Percentiles rank a stretch among this genome's conserved stretches.
These are phyloP conservation scores for Phytophthora agathidicida DNA, from an alignment of 352 stramenopile species.

Conservation along the genomic window DNA sequence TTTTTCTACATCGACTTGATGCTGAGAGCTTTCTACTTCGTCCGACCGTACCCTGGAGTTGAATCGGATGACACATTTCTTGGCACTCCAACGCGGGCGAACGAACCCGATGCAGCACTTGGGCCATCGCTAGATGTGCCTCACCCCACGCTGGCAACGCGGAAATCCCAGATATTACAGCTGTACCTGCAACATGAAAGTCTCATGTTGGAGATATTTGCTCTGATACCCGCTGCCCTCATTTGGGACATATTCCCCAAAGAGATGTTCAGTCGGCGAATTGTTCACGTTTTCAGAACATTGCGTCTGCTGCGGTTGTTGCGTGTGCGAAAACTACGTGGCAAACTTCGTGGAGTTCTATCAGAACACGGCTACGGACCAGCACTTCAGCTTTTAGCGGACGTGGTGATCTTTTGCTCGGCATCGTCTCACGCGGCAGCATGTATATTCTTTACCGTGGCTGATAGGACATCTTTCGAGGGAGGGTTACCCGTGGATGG, in stretches of 20 bases:
- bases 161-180: constrained; percentile 29
- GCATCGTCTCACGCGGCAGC: constrained; percentile 50
- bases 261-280: constrained; percentile 32
- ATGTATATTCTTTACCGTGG: constrained; percentile 65
- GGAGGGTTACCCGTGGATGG: constrained; percentile 48
- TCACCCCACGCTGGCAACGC: constrained; percentile 11
- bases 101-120: not conserved
- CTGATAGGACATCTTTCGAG: constrained; percentile 47
- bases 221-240: constrained; percentile 45
- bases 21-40: constrained; percentile 53
- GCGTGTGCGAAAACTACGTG: constrained; percentile 47
- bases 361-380: constrained; percentile 48
- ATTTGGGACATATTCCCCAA: constrained; percentile 70
- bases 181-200: constrained; percentile 52
- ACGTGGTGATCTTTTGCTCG: constrained; percentile 54
- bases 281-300: constrained; percentile 38
- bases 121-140: constrained; percentile 8
- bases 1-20: constrained; percentile 68
- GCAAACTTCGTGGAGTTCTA: constrained; percentile 47
- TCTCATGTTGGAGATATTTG: constrained; percentile 38
- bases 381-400: constrained; percentile 50
- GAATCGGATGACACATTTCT: constrained; percentile 21
- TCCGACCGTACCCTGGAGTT: constrained; percentile 17
- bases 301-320: constrained; percentile 57
- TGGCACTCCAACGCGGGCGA: not conserved